phyloP scores from a whole-genome alignment of 495 filamentous ascomycete species.

The Podospora pseudopauciseta region DNA sequence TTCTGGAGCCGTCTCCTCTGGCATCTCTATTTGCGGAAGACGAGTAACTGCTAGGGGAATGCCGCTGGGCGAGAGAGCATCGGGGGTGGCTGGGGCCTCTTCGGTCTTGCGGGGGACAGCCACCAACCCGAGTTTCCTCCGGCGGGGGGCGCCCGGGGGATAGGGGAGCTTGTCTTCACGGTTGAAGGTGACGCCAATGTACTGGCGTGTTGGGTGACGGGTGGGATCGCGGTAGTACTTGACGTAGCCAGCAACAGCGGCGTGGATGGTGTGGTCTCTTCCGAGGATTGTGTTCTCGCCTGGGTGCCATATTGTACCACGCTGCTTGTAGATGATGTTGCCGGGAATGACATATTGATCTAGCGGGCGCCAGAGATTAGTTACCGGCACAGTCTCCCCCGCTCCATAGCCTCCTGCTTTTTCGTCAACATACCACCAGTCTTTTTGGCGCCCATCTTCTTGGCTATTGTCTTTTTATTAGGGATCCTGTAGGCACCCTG shows the following conservation, averaged over 20 bases:
- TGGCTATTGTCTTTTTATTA: conserved; percentile 81
- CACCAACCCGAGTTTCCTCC: conserved; percentile 68
- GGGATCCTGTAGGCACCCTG: conserved; percentile 82
- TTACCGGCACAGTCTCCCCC: not conserved
- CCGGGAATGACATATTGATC: conserved; percentile 88
- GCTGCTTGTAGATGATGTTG: conserved; percentile 96
- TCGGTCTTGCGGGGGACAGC: conserved; percentile 39
- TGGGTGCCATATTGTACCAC: conserved; percentile 88
- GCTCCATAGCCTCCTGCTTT: not conserved
- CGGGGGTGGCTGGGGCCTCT: conserved; percentile 16
- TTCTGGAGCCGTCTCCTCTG: not conserved
- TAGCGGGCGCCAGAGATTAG: conserved; percentile 26
- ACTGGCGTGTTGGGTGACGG: conserved; percentile 75
- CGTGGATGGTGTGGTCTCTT: conserved; percentile 96
- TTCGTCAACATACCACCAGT: conserved; percentile 58
- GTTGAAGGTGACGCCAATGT: conserved; percentile 87
- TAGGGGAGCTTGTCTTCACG: conserved; percentile 70
- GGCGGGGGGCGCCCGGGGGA: conserved; percentile 61
- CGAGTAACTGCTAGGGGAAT: conserved; percentile 43
- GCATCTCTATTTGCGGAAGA: conserved; percentile 26
- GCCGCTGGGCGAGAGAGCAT: conserved; percentile 36
- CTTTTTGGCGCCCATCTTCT: conserved; percentile 93
- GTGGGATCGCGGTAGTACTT: conserved; percentile 89
- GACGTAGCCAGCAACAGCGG: conserved; percentile 78
- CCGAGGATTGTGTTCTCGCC: conserved; percentile 93